Conservation (phyloP, 805 yeast genomes). For the Barnettozyma botsteinii region DNA sequence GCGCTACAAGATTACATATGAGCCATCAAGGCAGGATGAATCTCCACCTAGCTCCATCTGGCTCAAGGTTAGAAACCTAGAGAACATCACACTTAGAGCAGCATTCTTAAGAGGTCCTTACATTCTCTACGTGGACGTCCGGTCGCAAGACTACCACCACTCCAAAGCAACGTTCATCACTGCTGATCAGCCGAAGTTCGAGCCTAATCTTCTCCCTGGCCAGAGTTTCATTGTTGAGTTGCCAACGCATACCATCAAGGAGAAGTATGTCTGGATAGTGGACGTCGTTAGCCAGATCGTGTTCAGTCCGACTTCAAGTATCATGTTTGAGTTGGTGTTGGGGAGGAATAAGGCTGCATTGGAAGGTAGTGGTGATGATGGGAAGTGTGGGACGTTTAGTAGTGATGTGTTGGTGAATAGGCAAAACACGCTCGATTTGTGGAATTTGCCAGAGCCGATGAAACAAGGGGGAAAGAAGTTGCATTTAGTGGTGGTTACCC, state of each 20-base stretch:
- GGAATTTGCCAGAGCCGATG: constrained; percentile 62
- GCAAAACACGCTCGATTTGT: constrained; percentile 56
- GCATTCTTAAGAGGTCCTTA: constrained; percentile 75
- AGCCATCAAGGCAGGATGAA: too few relatives aligned
- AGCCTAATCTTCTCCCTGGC: constrained; percentile 66
- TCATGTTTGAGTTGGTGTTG: constrained; percentile 56
- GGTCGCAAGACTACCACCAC: constrained; percentile 49
- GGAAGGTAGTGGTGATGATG: constrained; percentile 20
- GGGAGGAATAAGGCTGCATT: constrained; percentile 34
- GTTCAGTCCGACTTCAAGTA: constrained; percentile 55
- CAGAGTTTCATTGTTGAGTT: constrained; percentile 56
- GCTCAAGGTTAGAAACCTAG: constrained; percentile 57
- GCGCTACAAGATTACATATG: constrained; percentile 47
- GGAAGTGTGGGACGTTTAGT: constrained; percentile 28
- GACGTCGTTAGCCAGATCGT: constrained; percentile 69
- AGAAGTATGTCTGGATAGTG: constrained; percentile 58
- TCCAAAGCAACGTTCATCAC: constrained; percentile 50
- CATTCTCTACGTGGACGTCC: constrained; percentile 65
- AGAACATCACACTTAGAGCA: constrained; percentile 57
- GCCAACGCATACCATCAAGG: constrained; percentile 56
- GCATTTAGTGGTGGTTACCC: constrained; percentile 68
- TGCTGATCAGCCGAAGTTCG: constrained; percentile 72
- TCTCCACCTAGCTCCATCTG: constrained; percentile 35
- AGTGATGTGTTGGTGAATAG: constrained; percentile 42
- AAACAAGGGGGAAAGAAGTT: constrained; percentile 36